A percentile compares a stretch with the other conserved stretches of the same genome.
phyloP scores from a whole-genome alignment of 1,139 yeast genomes.

The Taiozyma sp. region DNA sequence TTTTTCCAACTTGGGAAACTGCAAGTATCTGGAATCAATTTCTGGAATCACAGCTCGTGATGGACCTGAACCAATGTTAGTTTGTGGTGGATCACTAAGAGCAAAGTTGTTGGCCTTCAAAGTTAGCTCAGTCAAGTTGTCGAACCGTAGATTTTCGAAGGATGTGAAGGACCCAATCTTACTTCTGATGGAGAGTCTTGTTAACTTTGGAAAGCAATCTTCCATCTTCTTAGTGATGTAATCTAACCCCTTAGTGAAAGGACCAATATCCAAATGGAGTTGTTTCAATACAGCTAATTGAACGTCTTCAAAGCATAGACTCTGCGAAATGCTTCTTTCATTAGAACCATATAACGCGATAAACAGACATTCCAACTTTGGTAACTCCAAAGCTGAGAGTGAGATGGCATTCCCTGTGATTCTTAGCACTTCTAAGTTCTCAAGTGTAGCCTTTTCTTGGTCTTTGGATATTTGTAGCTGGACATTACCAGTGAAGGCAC shows the following conservation, averaged over 20 bases:
- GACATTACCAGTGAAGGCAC: slow-evolving; percentile 15
- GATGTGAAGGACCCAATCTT: slow-evolving; percentile 12
- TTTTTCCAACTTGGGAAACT: slow-evolving; percentile 2
- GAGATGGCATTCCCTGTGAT: slow-evolving; percentile 18
- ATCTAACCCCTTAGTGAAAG: slow-evolving; percentile 12
- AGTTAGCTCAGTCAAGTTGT: slow-evolving; percentile 1
- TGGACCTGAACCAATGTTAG: background rate
- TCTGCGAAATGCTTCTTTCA: slow-evolving; percentile 13
- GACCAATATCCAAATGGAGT: slow-evolving; percentile 11
- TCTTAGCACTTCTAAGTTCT: slow-evolving; percentile 5
- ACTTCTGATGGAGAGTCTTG: slow-evolving; percentile 5
- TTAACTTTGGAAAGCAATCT: slow-evolving; percentile 1
- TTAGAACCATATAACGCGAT: slow-evolving; percentile 15
- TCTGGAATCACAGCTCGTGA: background rate
- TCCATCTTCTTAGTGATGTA: slow-evolving; percentile 7
- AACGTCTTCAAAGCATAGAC: slow-evolving; percentile 11
- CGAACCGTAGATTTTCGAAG: slow-evolving; percentile 8
- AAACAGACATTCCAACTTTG: slow-evolving; percentile 6
- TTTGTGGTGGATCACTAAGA: slow-evolving; percentile 8
- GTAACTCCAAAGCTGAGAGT: slow-evolving; percentile 6
- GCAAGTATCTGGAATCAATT: background rate
- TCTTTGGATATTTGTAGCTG: slow-evolving; percentile 2
- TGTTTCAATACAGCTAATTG: slow-evolving; percentile 4
- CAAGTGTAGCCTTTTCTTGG: slow-evolving; percentile 1
- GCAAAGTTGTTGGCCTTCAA: slow-evolving; percentile 13